A percentile compares a stretch with the other conserved stretches of the same genome.
Conservation (phyloP, 2,329 filamentous ascomycete genomes). For the Chaetomium sp. region DNA sequence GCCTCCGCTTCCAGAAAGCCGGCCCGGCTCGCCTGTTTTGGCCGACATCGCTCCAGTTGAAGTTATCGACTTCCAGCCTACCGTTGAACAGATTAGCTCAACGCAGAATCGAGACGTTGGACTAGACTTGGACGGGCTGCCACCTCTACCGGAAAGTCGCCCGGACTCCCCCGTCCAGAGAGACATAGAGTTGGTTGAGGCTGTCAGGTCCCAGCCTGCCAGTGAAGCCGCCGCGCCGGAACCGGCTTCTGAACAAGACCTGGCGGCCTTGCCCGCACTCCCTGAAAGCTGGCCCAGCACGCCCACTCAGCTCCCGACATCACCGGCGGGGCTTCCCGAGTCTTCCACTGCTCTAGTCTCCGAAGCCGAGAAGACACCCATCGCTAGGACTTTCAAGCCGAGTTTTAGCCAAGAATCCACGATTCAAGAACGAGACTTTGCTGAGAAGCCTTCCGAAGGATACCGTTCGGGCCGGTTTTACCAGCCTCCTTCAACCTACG, state of each 20-base stretch:
- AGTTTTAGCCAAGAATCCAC: conserved; percentile 15
- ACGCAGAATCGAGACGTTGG: not conserved
- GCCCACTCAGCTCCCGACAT: not conserved
- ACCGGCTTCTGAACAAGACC: not conserved
- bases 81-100: not conserved
- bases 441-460: not conserved
- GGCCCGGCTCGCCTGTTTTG: conserved; percentile 7
- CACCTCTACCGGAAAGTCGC: conserved; percentile 20
- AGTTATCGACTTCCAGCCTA: not conserved
- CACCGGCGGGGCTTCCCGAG: not conserved
- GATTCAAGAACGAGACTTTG: conserved; percentile 23
- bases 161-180: not conserved
- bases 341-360: not conserved
- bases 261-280: conserved; percentile 4
- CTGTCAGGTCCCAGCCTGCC: not conserved
- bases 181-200: not conserved
- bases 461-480: not conserved
- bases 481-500: conserved; percentile 21
- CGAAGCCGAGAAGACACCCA: not conserved
- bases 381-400: not conserved
- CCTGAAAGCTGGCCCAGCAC: conserved; percentile 13
- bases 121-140: not conserved
- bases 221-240: not conserved
- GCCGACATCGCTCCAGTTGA: not conserved
- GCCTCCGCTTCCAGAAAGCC: conserved; percentile 16